Base-by-base conservation (phyloP, 768 basidiomycete species). In the Rubroboletus satanas region DNA sequence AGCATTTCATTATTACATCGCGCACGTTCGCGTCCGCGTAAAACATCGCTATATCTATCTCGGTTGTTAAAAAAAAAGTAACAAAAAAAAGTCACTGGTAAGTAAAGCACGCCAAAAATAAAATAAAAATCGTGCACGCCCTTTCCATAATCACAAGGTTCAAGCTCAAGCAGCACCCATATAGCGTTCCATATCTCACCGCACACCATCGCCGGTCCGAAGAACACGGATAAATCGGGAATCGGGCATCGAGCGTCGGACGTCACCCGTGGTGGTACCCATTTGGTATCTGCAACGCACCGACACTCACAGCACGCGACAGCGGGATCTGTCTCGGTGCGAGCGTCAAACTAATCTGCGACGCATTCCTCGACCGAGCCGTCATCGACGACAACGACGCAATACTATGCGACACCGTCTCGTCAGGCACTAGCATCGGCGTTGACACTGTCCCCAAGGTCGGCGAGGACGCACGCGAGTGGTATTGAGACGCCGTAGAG, bases 321-420 rank as follows among this genome's bases (percentile, higher is more conserved):
- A 74, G 55, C 8, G 74, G 66, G 46, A 55, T 60, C 49, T 73
- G 75, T 49, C 84, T 76, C 41, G 85, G 76, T 32, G 76, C 71
- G 55, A 83, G 65, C n/a, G 73, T 75, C 38, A 88, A 65, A 65
- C 79, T 88, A 66, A 83, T 78, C 68, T 83, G 80, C 5, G 87
- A 88, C 8, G 77, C 75, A 58, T 87, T 89, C 60, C 84, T 75
- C 60, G 87, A 89, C 15, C 87, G 80, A 46, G 81, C 73, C 3
- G 50, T 56, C 46, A 66, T 55, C 28, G 80, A 77, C 50, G 81
- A 73, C 46, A 80, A 67, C 23, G 74, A 73, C 54, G 75, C 69
- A 12, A 69, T 54, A 44, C 70, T 73, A 63, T 66, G 72, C 65
- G 60, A 58, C 60, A 54, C 18, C 38, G 39, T 55, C 8, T 59